Base-by-base conservation (phyloP, 2,329 filamentous ascomycete genomes). In the Herpomyces periplanetae region DNA sequence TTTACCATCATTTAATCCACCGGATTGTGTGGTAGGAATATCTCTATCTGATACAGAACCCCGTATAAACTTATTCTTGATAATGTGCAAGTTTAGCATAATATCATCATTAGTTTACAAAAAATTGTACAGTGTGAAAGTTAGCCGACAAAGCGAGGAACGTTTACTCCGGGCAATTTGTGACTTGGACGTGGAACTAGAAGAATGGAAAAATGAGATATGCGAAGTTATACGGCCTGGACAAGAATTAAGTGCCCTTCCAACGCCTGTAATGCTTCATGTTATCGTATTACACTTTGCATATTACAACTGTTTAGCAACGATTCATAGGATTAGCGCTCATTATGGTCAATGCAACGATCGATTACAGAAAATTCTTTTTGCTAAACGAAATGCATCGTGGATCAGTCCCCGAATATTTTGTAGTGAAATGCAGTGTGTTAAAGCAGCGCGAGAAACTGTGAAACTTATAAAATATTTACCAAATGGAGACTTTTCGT, bases 301-400 rank as follows among this genome's bases (percentile, higher is more conserved):
- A 2, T 96, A 96, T 39, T 91, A 91, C 44, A 96, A 96, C 36
- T 88, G 73, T 30, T 42, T 96, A 19, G 88, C 75, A 1, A 96
- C 80, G 0, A 88, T 96, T 26, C 80, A 96, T 36, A 66, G 80
- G 19, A 96, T 91, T 80, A 85, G 69, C 16, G 65, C 91, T 12
- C 80, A 91, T 30, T 73, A 88, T 34, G 80, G 80, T 7, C 88
- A 87, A 40, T 96, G 80, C 80, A 91, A 75, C 1, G 88, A 68
- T 32, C 56, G 80, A 14, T 42, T 96, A 15, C 85, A 73, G 14
- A 75, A 91, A 31, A 91, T 71, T 32, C 80, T 80, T 8, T 80
- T 91, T 21, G 68, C 87, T 36, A 80, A 80, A 1, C 45, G 88
- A 16, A 91, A 91, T 35, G 62, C 73, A 0, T 52, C 64, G 26